phyloP scores from a whole-genome alignment of 345 rosid genomes.

The Acer negundo region DNA sequence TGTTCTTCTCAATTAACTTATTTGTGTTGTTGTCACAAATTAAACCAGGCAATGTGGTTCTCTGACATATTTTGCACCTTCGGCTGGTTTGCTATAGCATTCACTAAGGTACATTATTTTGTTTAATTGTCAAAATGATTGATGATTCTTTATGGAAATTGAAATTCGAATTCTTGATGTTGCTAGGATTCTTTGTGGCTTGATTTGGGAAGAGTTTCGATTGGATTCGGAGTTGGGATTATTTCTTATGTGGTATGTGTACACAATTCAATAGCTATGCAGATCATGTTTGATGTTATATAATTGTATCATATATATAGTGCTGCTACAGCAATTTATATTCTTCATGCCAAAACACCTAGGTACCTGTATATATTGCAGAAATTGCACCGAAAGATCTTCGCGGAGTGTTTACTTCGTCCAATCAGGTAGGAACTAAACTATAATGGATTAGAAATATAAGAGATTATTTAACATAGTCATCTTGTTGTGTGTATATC shows the following conservation, averaged over 20 bases:
- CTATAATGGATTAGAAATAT: too few species aligned
- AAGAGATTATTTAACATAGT: not conserved
- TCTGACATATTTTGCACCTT: constrained; percentile 33
- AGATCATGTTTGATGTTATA: too few species aligned
- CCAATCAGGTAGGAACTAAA: constrained; percentile 26
- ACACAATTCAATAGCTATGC: not conserved
- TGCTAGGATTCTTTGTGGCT: constrained; percentile 42
- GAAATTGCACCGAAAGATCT: constrained; percentile 40
- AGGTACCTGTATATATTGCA: constrained; percentile 50
- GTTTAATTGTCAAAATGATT: too few species aligned
- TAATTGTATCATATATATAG: too few species aligned
- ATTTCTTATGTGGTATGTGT: constrained; percentile 45
- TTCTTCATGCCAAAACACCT: not conserved
- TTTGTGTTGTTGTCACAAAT: not conserved
- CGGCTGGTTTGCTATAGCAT: constrained; percentile 60
- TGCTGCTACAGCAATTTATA: not conserved
- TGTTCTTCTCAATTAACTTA: not conserved
- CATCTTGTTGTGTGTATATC: not conserved
- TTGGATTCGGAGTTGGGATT: constrained; percentile 50
- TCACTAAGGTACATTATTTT: constrained; percentile 38
- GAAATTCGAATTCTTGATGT: constrained; percentile 16
- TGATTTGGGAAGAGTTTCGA: constrained; percentile 43
- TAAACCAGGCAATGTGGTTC: constrained; percentile 50
- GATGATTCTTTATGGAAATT: constrained; percentile 21
- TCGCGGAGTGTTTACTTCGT: constrained; percentile 33